phyloP scores from a whole-genome alignment of 192 early-diverging fungal species.

The Coemansia sp. region DNA sequence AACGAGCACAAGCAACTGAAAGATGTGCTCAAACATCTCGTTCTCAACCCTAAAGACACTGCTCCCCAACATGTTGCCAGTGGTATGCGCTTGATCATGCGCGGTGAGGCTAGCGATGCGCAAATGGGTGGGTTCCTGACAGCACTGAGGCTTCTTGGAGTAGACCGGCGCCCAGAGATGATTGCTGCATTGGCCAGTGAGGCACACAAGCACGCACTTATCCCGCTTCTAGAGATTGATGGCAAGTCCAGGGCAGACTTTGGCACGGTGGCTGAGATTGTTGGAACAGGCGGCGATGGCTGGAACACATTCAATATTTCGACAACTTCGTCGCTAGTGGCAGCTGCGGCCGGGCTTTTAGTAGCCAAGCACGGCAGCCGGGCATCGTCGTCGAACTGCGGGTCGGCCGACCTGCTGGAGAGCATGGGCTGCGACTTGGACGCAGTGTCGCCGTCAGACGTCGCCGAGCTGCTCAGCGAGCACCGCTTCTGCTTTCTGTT shows the following conservation, averaged over 20 bases:
- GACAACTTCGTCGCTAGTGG: constrained; percentile 86
- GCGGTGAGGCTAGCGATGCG: constrained; percentile 67
- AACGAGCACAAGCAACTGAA: constrained; percentile 24
- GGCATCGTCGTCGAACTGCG: constrained; percentile 82
- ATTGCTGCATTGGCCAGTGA: constrained; percentile 75
- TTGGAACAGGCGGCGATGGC: constrained; percentile 98
- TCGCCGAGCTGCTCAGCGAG: constrained; percentile 60
- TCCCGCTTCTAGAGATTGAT: constrained; percentile 53
- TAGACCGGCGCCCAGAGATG: constrained; percentile 69
- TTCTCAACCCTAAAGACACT: constrained; percentile 59
- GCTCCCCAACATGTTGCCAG: constrained; percentile 55
- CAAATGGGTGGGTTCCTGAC: constrained; percentile 88
- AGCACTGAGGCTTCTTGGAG: constrained; percentile 62
- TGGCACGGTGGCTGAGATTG: constrained; percentile 74
- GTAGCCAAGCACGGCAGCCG: constrained; percentile 97
- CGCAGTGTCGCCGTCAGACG: constrained; percentile 60
- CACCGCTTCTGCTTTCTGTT: constrained; percentile 88
- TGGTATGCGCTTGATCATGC: constrained; percentile 74
- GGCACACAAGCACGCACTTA: constrained; percentile 66
- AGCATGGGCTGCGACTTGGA: constrained; percentile 69
- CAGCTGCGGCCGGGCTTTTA: constrained; percentile 82
- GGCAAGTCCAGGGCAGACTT: constrained; percentile 32
- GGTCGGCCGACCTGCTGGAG: constrained; percentile 94
- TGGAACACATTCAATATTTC: constrained; percentile 97
- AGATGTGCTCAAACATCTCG: constrained; percentile 63